phyloP scores from a whole-genome alignment of 192 early-diverging fungal species.

The Coemansia guatemalensis region DNA sequence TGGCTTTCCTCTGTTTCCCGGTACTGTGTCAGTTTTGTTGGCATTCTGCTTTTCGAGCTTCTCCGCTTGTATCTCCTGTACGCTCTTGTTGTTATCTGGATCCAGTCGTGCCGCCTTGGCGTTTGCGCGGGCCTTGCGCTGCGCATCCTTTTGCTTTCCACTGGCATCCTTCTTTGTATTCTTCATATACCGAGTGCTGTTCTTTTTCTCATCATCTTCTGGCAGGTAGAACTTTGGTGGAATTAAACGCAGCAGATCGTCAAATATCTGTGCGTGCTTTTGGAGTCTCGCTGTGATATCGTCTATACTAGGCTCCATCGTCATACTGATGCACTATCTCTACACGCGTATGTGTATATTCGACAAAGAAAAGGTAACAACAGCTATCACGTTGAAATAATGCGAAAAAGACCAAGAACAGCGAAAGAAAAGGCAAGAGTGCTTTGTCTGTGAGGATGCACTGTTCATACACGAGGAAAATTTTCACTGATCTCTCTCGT shows the following conservation, averaged over 20 bases:
- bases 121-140: slow-evolving; percentile 64
- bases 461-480: no score
- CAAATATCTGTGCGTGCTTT: slow-evolving; percentile 66
- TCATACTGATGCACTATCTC: no score
- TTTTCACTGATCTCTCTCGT: slow-evolving; percentile 3
- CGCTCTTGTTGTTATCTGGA: slow-evolving; percentile 74
- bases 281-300: slow-evolving; percentile 60
- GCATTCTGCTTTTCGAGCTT: slow-evolving; percentile 51
- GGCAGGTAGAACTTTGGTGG: slow-evolving; percentile 82
- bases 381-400: no score
- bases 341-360: no score
- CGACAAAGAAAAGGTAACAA: no score
- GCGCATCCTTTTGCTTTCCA: slow-evolving; percentile 85
- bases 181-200: slow-evolving; percentile 57
- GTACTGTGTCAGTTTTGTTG: slow-evolving; percentile 32
- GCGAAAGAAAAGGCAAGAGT: no score
- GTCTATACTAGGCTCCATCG: slow-evolving; percentile 28
- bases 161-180: slow-evolving; percentile 89
- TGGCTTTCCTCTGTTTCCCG: not conserved
- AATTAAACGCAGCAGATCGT: slow-evolving; percentile 76
- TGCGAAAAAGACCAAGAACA: no score
- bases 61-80: slow-evolving; percentile 66
- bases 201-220: slow-evolving; percentile 59
- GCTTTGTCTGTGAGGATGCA: no score
- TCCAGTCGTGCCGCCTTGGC: slow-evolving; percentile 62